Evolutionary conservation across 2,329 filamentous ascomycete genomes (phyloP).

Genomic region (Talaromyces verruculosus): DNA sequence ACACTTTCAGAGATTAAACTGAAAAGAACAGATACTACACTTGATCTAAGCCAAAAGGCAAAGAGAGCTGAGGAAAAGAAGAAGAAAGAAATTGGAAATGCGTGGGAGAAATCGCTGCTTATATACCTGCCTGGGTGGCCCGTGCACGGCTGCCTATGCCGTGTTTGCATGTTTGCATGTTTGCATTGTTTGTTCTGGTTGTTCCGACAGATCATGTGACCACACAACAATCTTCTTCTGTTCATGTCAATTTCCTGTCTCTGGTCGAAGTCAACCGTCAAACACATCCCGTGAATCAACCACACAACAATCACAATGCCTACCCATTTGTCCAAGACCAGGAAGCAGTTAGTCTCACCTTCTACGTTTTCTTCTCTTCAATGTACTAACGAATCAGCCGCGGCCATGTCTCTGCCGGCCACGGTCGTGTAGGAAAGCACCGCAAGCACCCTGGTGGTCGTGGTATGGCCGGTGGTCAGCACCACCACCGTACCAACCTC

Average conservation of each 20-base stretch:
- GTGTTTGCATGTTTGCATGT: not conserved
- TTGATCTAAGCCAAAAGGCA: conserved; percentile 76
- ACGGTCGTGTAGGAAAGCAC: conserved; percentile 99
- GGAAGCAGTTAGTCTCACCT: conserved; percentile 37
- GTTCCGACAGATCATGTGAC: conserved; percentile 5
- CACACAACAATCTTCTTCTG: conserved; percentile 11
- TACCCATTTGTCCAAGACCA: conserved; percentile 52
- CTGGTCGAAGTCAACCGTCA: too few species aligned
- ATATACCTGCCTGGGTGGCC: conserved; percentile 32
- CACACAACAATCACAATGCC: conserved; percentile 36
- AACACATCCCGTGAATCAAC: not conserved
- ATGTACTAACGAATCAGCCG: conserved; percentile 49
- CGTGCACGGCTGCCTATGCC: conserved; percentile 24
- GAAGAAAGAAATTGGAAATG: conserved; percentile 40
- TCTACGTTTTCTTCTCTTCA: too few species aligned
- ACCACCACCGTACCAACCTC: conserved; percentile 93
- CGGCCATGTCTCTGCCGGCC: conserved; percentile 96
- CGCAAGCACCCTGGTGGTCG: conserved; percentile 81
- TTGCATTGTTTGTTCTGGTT: conserved; percentile 2
- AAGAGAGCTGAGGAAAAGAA: conserved; percentile 50
- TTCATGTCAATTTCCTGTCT: too few species aligned
- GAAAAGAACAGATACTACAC: conserved; percentile 96
- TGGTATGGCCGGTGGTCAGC: conserved; percentile 92
- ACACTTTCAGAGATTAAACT: conserved; percentile 93
- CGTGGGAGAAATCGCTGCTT: conserved; percentile 23